These are phyloP conservation scores for Backusella liffmaniae DNA, from an alignment of 192 early-diverging fungal genomes.

Conservation along the genomic window DNA sequence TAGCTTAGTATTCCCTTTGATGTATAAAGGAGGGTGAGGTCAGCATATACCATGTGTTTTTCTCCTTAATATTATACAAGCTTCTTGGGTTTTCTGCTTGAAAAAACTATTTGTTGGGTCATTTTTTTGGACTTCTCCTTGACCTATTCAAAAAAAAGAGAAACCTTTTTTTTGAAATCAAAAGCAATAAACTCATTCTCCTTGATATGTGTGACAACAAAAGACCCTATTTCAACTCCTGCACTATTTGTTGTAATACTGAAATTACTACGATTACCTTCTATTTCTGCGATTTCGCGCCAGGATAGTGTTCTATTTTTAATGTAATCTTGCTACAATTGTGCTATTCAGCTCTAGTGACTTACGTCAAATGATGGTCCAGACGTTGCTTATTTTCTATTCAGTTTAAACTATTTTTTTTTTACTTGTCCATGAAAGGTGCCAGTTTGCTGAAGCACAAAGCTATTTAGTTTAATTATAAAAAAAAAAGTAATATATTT, in stretches of 20 bases:
- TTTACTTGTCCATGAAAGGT: neutral
- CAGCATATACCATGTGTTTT: conserved; percentile 2
- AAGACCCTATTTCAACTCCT: conserved; percentile 4
- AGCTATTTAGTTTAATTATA: conserved; percentile 2
- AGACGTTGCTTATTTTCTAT: neutral
- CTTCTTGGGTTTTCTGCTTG: neutral
- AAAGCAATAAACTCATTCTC: neutral
- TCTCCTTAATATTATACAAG: conserved; percentile 1
- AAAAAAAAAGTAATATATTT: neutral
- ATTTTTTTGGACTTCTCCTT: neutral
- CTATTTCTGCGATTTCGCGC: conserved; percentile 8
- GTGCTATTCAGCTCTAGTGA: neutral
- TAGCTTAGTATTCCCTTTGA: neutral
- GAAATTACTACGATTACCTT: neutral
- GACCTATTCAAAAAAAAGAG: neutral
- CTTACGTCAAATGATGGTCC: neutral
- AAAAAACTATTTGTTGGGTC: neutral
- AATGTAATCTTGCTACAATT: neutral
- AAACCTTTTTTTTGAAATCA: neutral
- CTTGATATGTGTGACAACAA: neutral
- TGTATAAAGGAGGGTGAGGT: neutral
- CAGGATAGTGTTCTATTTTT: conserved; percentile 9
- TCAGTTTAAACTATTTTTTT: neutral
- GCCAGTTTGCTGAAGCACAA: neutral
- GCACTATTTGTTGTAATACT: conserved; percentile 8